Percentiles rank a stretch among this genome's conserved stretches.
These are phyloP conservation scores for Clonostachys rosea DNA, from an alignment of 2,329 filamentous ascomycete species.

Conservation along the genomic window DNA sequence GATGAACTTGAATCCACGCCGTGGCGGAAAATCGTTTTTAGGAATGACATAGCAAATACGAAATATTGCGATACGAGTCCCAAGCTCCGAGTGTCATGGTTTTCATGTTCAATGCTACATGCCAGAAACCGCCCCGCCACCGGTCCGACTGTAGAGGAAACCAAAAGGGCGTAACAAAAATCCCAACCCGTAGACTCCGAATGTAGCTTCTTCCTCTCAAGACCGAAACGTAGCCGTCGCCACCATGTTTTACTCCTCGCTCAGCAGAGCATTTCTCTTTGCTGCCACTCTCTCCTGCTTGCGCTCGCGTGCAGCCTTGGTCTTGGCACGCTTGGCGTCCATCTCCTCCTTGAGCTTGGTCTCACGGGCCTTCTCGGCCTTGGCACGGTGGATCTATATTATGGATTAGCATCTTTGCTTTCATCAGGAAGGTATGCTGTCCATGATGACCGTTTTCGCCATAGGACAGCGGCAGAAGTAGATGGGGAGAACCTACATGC, in stretches of 20 bases:
- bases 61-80: not conserved
- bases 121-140: conserved; percentile 43
- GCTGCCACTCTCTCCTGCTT: conserved; percentile 86
- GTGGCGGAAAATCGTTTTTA: too few species aligned
- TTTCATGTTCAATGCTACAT: conserved; percentile 53
- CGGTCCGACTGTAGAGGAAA: conserved; percentile 43
- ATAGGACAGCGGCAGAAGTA: not conserved
- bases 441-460: too few species aligned
- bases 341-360: conserved; percentile 97
- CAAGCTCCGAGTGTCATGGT: conserved; percentile 34
- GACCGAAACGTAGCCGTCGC: conserved; percentile 36
- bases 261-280: conserved; percentile 85
- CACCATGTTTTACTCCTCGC: conserved; percentile 59
- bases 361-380: conserved; percentile 99
- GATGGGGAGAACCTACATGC: conserved; percentile 71
- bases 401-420: conserved; percentile 1
- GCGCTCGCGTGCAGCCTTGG: conserved; percentile 99
- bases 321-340: conserved; percentile 99
- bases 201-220: conserved; percentile 49
- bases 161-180: conserved; percentile 38
- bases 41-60: too few species aligned
- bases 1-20: too few species aligned
- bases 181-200: conserved; percentile 57
- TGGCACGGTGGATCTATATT: conserved; percentile 95
- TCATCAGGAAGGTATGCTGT: conserved; percentile 2